Evolutionary conservation across 1,139 yeast species (phyloP).

Genomic region (Saccharomycopsis hybrid): DNA sequence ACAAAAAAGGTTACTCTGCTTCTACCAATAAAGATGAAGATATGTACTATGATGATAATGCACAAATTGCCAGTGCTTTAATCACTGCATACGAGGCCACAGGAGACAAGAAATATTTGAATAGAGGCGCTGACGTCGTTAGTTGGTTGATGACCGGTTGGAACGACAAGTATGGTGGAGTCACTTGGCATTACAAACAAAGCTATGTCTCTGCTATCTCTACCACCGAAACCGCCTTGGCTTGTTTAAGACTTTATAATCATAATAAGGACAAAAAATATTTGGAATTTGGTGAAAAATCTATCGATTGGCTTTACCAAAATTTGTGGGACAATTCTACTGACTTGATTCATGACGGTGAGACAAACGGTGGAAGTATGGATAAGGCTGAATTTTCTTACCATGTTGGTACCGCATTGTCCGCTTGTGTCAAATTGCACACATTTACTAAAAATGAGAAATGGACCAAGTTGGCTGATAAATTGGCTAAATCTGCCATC

Average conservation of each 20-base stretch:
- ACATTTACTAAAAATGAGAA: slow-evolving; percentile 9
- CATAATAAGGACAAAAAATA: slow-evolving; percentile 3
- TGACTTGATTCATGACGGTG: slow-evolving; percentile 16
- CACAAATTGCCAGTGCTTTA: slow-evolving; percentile 64
- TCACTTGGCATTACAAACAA: slow-evolving; percentile 52
- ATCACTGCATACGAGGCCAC: slow-evolving; percentile 67
- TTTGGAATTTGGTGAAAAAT: slow-evolving; percentile 14
- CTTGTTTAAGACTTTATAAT: slow-evolving; percentile 45
- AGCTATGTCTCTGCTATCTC: slow-evolving; percentile 59
- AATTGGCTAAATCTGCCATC: slow-evolving; percentile 9
- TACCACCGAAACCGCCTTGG: slow-evolving; percentile 65
- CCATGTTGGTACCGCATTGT: slow-evolving; percentile 18
- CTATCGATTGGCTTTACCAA: slow-evolving; percentile 8
- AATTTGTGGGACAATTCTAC: slow-evolving; percentile 13
- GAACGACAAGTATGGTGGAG: slow-evolving; percentile 53
- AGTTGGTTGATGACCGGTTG: slow-evolving; percentile 64
- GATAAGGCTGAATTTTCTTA: slow-evolving; percentile 13
- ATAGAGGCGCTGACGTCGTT: slow-evolving; percentile 52
- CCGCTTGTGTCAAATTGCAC: slow-evolving; percentile 11
- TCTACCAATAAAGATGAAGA: slow-evolving; percentile 30
- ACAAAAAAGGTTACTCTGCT: slow-evolving; percentile 13
- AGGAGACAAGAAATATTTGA: slow-evolving; percentile 45
- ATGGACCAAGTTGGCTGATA: slow-evolving; percentile 8
- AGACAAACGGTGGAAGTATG: slow-evolving; percentile 2
- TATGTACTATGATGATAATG: slow-evolving; percentile 71